Base-by-base conservation (phyloP, 1,139 yeast species). In the Yamadazyma blattariae region DNA sequence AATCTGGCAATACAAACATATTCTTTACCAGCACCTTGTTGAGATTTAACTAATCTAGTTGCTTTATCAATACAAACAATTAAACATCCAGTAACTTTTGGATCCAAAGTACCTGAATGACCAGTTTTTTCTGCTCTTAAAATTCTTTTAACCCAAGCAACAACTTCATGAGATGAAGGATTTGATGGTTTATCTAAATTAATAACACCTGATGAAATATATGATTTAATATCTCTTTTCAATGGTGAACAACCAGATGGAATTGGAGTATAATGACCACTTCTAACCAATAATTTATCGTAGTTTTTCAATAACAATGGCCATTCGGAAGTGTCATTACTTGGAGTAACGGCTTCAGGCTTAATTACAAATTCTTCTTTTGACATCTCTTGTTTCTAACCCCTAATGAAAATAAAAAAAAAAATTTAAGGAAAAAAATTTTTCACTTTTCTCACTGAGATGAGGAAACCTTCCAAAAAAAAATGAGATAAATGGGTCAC, bases 1-100 rank as follows among this genome's bases (percentile, higher is more conserved):
- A 92, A 76, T 72, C 97, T 81, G 41, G 87, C 95, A 52, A 92
- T 89, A 74, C 98, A 92, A 41, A 92, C 98, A 70, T 92, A 92
- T 79, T 92, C 98, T 66, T 92, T 92, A 77, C 98, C 98, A 35
- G 98, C 98, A 70, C 98, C 97, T 68, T 92, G 98, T 71, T 92
- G 98, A 40, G 97, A 87, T 69, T 92, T 92, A 51, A 92, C 98
- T 59, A 92, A 76, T 69, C 98, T 83, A 40, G 98, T 92, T 43
- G 98, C 98, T 63, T 97, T 82, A 66, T 92, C 98, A 52, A 92
- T 77, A 78, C 98, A 92, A 44, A 92, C 98, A 64, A 92, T 92
- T 63, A 92, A 76, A 74, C 98, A 92, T 47, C 95, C 95, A 39
- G 98, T 92, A 56, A 92, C 98, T 68, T 92, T 92, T 47, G 98